These are phyloP conservation scores for Arthrocladium fulminans DNA, from an alignment of 2,329 filamentous ascomycete species.

Conservation along the genomic window DNA sequence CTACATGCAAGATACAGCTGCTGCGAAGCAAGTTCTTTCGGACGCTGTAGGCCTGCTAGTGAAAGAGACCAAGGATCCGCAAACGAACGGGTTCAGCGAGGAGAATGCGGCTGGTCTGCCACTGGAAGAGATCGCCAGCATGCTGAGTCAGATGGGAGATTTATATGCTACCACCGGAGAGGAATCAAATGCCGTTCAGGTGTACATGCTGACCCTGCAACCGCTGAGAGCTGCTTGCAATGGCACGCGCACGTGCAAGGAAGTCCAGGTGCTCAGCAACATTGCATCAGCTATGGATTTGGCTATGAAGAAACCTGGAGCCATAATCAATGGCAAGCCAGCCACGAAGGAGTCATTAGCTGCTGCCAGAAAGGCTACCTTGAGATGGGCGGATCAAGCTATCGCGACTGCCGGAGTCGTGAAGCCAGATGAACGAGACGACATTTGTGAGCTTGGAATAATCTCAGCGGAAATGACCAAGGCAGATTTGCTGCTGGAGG, in stretches of 20 bases:
- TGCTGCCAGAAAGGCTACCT: slow-evolving; percentile 15
- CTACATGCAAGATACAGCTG: slow-evolving; percentile 63
- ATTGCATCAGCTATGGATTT: slow-evolving; percentile 21
- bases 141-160: slow-evolving; percentile 22
- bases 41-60: slow-evolving; percentile 76
- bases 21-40: slow-evolving; percentile 64
- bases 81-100: slow-evolving; percentile 50
- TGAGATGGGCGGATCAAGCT: slow-evolving; percentile 22
- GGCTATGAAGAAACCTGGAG: slow-evolving; percentile 20
- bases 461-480: slow-evolving; percentile 20
- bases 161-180: slow-evolving; percentile 21
- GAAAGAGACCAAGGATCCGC: slow-evolving; percentile 61
- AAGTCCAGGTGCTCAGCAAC: slow-evolving; percentile 21
- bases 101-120: slow-evolving; percentile 31
- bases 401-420: slow-evolving; percentile 19
- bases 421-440: slow-evolving; percentile 17
- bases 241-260: slow-evolving; percentile 20
- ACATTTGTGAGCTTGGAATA: slow-evolving; percentile 18
- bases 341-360: slow-evolving; percentile 16
- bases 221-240: slow-evolving; percentile 20
- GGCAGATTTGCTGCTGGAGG: slow-evolving; percentile 18
- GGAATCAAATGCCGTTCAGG: slow-evolving; percentile 21
- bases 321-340: slow-evolving; percentile 22
- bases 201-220: slow-evolving; percentile 22
- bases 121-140: slow-evolving; percentile 30